These are phyloP conservation scores for Sicyos edulis DNA, from an alignment of 306 rosid genomes.

Conservation along the genomic window DNA sequence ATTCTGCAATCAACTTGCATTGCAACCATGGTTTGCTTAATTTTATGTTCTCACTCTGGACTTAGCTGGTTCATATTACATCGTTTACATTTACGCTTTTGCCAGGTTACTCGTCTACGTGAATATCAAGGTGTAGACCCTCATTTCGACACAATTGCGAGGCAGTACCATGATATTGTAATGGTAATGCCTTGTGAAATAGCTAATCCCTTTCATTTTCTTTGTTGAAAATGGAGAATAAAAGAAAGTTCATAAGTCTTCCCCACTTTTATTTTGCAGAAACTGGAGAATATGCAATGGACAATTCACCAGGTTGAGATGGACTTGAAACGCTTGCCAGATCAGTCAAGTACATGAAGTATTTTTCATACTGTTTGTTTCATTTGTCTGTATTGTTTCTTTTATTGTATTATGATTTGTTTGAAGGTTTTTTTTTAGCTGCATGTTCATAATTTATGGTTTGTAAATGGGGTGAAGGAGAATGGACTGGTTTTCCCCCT, in stretches of 20 bases:
- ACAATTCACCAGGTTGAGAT: constrained; percentile 88
- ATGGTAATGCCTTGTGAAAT: constrained; percentile 37
- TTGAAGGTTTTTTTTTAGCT: background rate
- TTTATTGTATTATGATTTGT: background rate
- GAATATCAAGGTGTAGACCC: constrained; percentile 97
- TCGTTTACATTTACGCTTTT: constrained; percentile 3
- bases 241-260: background rate
- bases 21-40: background rate
- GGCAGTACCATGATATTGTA: constrained; percentile 73
- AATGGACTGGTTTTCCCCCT: background rate
- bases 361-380: background rate
- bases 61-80: background rate
- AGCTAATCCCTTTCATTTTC: background rate
- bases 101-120: constrained; percentile 71
- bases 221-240: background rate
- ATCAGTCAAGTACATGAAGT: constrained; percentile 36
- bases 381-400: background rate
- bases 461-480: constrained; percentile 7
- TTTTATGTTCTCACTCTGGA: background rate
- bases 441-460: constrained; percentile 11
- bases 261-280: constrained; percentile 38
- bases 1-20: background rate
- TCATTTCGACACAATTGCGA: constrained; percentile 73
- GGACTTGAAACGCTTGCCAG: constrained; percentile 70
- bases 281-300: constrained; percentile 91